Percentiles rank a stretch among this genome's conserved stretches.
Conservation (phyloP, 495 filamentous ascomycete species). For the Penicillium chermesinum region DNA sequence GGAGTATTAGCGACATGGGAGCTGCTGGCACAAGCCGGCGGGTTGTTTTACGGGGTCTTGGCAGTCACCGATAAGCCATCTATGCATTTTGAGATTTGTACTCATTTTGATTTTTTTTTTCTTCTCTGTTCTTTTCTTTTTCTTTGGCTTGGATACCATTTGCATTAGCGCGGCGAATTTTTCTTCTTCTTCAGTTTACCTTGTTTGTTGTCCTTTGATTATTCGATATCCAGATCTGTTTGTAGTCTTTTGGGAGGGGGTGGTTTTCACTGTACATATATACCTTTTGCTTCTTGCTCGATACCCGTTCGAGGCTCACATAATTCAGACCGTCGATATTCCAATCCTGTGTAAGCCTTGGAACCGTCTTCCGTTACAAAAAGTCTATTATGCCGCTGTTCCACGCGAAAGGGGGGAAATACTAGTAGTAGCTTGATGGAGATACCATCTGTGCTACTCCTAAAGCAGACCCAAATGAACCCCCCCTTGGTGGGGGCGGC, state of each 20-base stretch:
- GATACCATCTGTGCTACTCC: too few species aligned
- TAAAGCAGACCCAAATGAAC: too few species aligned
- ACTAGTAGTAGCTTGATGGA: too few species aligned
- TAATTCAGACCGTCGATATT: background rate
- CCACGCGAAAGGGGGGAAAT: too few species aligned
- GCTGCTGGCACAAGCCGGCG: conserved; percentile 34
- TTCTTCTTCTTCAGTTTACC: background rate
- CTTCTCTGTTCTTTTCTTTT: conserved; percentile 3
- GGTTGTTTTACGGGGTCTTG: conserved; percentile 34
- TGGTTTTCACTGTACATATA: background rate
- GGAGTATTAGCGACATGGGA: conserved; percentile 41
- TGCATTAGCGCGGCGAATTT: conserved; percentile 31
- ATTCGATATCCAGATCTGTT: background rate
- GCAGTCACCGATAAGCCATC: conserved; percentile 16
- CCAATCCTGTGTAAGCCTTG: background rate
- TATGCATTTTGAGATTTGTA: background rate
- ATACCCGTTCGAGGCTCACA: background rate
- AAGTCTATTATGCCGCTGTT: too few species aligned
- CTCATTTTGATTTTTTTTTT: conserved; percentile 1
- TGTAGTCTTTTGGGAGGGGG: background rate
- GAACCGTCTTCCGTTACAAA: too few species aligned
- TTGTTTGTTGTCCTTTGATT: background rate
- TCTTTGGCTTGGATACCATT: conserved; percentile 6
- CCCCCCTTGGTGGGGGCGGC: too few species aligned
- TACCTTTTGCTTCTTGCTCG: conserved; percentile 1